Evolutionary conservation across 2,329 filamentous ascomycete species (phyloP), one percentile per base, ranked within the genome.

Genomic region (Clonostachys rosea): DNA sequence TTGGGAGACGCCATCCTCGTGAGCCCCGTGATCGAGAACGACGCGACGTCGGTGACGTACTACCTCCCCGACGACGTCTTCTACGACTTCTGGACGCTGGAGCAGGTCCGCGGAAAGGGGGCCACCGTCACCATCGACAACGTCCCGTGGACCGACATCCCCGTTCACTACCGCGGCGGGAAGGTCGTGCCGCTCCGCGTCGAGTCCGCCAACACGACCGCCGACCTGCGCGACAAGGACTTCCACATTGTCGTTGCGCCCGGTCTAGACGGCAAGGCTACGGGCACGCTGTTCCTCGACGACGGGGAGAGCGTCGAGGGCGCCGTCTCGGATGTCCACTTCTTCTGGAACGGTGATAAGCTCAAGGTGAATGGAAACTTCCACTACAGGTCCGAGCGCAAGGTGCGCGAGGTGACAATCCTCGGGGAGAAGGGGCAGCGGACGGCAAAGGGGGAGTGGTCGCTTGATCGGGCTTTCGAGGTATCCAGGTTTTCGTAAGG

Each of bases 201-300:
- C 16, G 69, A 66, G 49, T 60, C 67, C 11, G 76, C 77, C 16
- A 81, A 81, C 65, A 87, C 84, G 3, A 87, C 83, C 1, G 74
- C 73, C 1, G 76, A 74, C 34, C 65, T 87, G 42, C 72, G 84
- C 16, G 74, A 78, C 52, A 70, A 86, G 53, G 71, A 81, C 53
- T 90, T 91, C 62, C 73, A 83, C 56, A 67, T 91, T 48, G 57
- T 91, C 34, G 74, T 91, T 40, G 83, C 86, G 0, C 75, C 85
- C 0, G 80, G 73, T 3, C 56, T 61, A 2, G 71, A 86, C 48
- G 85, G 84, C 4, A 79, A 67, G 12, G 87, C 87, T 0, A 62
- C 57, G 2, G 87, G 87, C 0, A 68, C 69, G 34, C 68, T 91
- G 48, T 91, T 90, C 59, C 68, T 91, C 6, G 87, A 91, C 53